Conservation (phyloP, 305 asterid genomes). For the Solanum hybrid region DNA sequence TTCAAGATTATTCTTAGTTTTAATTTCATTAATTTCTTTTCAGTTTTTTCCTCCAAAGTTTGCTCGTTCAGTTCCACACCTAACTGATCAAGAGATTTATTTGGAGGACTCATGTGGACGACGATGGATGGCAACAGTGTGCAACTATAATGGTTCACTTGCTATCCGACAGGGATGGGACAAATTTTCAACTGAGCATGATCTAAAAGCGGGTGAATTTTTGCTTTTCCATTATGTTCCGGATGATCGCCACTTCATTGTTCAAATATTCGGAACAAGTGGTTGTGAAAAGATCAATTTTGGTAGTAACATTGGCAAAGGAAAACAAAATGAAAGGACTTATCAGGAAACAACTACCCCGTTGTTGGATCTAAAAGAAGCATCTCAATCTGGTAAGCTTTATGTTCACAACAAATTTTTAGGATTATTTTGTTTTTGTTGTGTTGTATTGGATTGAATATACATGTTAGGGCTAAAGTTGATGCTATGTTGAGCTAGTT, state of each 20-base stretch:
- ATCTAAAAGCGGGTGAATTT: constrained; percentile 12
- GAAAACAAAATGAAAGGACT: background rate
- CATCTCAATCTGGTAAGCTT: background rate
- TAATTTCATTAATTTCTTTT: background rate
- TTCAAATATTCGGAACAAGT: constrained; percentile 8
- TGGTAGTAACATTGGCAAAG: background rate
- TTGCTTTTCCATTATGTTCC: constrained; percentile 12
- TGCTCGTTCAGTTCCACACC: background rate
- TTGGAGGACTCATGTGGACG: constrained; percentile 24
- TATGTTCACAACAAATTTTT: no score
- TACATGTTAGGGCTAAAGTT: no score
- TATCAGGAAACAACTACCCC: background rate
- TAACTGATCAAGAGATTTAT: constrained; percentile 7
- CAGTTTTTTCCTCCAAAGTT: constrained; percentile 21
- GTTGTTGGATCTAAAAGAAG: background rate
- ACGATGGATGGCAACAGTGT: constrained; percentile 8
- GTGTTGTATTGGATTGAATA: no score
- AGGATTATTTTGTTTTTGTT: no score
- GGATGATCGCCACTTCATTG: constrained; percentile 8
- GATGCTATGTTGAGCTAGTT: no score
- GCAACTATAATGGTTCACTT: background rate
- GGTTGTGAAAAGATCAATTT: constrained; percentile 5
- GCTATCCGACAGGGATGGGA: constrained; percentile 24
- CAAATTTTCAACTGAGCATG: constrained; percentile 12
- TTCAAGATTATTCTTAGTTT: background rate